Evolutionary conservation across 208 protist species (phyloP).

Genomic region (Wallacemonas sp.): DNA sequence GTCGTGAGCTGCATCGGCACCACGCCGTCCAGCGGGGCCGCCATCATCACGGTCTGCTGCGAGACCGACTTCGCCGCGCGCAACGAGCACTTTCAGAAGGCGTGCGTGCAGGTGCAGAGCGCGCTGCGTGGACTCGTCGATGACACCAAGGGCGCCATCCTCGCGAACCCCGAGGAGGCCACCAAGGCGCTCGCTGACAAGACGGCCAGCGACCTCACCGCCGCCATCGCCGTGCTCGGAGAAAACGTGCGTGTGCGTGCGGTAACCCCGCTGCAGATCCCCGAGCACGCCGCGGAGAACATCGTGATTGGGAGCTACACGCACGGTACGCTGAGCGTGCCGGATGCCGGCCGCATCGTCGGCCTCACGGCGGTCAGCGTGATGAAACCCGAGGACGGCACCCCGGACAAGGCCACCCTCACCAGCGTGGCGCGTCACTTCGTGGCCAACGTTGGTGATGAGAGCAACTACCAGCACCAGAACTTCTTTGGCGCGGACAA

Average conservation of each 20-base stretch:
- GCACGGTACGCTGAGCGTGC: slow-evolving; percentile 56
- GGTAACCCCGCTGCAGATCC: slow-evolving; percentile 49
- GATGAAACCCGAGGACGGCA: slow-evolving; percentile 21
- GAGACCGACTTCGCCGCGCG: slow-evolving; percentile 93
- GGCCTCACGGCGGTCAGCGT: slow-evolving; percentile 74
- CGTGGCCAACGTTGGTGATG: slow-evolving; percentile 73
- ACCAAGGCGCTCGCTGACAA: slow-evolving; percentile 39
- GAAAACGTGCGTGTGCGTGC: slow-evolving; percentile 80
- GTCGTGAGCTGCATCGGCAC: slow-evolving; percentile 71
- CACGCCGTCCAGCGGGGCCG: slow-evolving; percentile 44
- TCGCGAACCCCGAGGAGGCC: slow-evolving; percentile 50
- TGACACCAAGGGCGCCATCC: slow-evolving; percentile 43
- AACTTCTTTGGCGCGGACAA: slow-evolving; percentile 73
- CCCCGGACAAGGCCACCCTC: slow-evolving; percentile 41
- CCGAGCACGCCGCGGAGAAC: slow-evolving; percentile 48
- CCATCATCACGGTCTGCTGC: slow-evolving; percentile 81
- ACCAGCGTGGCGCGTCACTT: slow-evolving; percentile 79
- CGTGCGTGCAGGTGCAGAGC: slow-evolving; percentile 40
- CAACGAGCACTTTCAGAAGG: slow-evolving; percentile 72
- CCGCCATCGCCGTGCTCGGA: slow-evolving; percentile 74
- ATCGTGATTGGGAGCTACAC: slow-evolving; percentile 79
- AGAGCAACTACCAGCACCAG: slow-evolving; percentile 78
- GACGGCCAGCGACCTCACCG: slow-evolving; percentile 41
- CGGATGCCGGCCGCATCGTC: slow-evolving; percentile 73
- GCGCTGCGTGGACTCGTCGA: slow-evolving; percentile 43